Evolutionary conservation across 495 filamentous ascomycete species (phyloP).

Genomic region (Podospora anserina): DNA sequence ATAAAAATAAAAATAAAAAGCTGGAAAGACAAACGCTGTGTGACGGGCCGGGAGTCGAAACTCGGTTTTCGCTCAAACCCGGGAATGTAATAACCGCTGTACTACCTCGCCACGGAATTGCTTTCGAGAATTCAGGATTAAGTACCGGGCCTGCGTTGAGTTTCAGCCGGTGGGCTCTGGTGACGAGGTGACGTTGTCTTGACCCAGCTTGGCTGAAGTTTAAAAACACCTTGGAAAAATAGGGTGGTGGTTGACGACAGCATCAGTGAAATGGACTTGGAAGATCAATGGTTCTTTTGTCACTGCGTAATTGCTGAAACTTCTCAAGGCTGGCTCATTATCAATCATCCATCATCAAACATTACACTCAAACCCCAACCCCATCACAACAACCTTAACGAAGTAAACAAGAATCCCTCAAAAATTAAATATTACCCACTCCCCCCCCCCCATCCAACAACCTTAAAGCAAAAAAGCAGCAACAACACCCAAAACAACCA

Average conservation of each 20-base stretch:
- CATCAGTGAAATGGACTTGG: too few species aligned
- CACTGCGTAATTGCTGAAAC: too few species aligned
- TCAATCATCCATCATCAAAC: too few species aligned
- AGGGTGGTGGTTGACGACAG: too few species aligned
- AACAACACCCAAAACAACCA: slow-evolving; percentile 17
- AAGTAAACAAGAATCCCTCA: neutral
- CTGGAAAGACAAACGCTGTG: neutral
- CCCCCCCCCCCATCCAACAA: neutral
- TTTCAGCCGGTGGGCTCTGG: too few species aligned
- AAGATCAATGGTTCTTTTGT: too few species aligned
- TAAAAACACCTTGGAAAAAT: too few species aligned
- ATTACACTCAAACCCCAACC: neutral
- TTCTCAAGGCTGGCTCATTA: too few species aligned
- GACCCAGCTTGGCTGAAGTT: too few species aligned
- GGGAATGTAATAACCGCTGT: neutral
- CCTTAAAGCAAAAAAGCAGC: slow-evolving; percentile 16
- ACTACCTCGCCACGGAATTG: neutral
- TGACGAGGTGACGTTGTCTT: too few species aligned
- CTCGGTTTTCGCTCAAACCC: neutral
- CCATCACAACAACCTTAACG: neutral
- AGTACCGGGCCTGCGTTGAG: too few species aligned
- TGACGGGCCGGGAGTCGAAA: neutral
- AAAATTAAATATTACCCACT: neutral
- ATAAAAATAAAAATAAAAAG: neutral
- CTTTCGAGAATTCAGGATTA: neutral